phyloP scores from a whole-genome alignment of 768 basidiomycete species.

The Leccinellum rugosiceps region DNA sequence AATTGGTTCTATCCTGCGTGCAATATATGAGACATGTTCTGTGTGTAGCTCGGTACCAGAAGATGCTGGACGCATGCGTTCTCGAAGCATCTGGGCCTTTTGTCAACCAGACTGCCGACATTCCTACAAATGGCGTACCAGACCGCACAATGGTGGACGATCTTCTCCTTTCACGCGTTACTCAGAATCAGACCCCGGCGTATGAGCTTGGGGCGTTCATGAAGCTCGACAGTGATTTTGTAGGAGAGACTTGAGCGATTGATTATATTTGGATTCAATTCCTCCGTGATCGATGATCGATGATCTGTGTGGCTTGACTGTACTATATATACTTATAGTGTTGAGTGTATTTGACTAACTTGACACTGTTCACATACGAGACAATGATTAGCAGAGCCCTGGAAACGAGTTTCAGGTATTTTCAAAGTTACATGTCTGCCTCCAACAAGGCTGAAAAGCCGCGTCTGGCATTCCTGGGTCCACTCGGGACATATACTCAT shows the following conservation, averaged over 20 bases:
- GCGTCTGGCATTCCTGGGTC: conserved; percentile 57
- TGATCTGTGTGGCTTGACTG: background rate
- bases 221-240: conserved; percentile 4
- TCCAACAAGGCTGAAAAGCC: conserved; percentile 14
- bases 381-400: conserved; percentile 5
- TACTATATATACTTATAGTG: background rate
- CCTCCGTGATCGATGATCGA: background rate
- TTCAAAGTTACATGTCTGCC: conserved; percentile 9
- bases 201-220: conserved; percentile 14
- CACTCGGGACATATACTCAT: conserved; percentile 70
- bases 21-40: background rate
- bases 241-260: conserved; percentile 1
- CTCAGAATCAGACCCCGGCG: conserved; percentile 4
- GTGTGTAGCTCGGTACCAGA: conserved; percentile 20
- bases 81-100: conserved; percentile 7
- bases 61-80: conserved; percentile 21
- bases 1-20: background rate
- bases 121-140: conserved; percentile 6
- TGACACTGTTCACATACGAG: background rate
- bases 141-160: conserved; percentile 7
- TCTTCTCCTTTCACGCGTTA: conserved; percentile 7
- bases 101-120: background rate
- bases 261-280: background rate
- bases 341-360: background rate
- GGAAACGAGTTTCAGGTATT: conserved; percentile 1